Evolutionary conservation across 1,284 basidiomycete genomes (phyloP).

Genomic region (Tilletia caries): DNA sequence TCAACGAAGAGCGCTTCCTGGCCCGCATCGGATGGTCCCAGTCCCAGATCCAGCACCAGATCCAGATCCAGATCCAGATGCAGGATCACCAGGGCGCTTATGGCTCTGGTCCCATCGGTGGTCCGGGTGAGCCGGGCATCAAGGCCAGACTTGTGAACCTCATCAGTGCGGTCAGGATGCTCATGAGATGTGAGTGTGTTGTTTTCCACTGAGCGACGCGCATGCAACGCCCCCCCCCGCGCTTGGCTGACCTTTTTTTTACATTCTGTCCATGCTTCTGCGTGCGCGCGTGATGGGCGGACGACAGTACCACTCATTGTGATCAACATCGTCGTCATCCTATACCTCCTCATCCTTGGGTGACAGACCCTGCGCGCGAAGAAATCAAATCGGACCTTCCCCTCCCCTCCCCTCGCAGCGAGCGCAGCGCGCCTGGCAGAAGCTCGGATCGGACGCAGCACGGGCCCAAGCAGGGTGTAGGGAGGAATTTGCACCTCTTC

Average conservation of each 20-base stretch:
- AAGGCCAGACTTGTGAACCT: slow-evolving; percentile 85
- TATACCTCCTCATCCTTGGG: slow-evolving; percentile 38
- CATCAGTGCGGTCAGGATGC: slow-evolving; percentile 85
- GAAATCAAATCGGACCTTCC: too few species aligned
- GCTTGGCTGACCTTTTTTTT: not conserved
- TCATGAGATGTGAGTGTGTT: slow-evolving; percentile 91
- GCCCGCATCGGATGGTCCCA: slow-evolving; percentile 56
- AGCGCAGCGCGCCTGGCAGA: too few species aligned
- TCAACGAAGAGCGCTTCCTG: slow-evolving; percentile 92
- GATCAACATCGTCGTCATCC: slow-evolving; percentile 43
- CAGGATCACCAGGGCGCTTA: not conserved
- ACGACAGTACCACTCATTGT: slow-evolving; percentile 37
- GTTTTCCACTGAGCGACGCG: not conserved
- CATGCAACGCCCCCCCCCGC: too few species aligned
- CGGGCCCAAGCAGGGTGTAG: too few species aligned
- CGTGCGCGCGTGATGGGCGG: too few species aligned
- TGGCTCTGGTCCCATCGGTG: too few species aligned
- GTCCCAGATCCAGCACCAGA: slow-evolving; percentile 65
- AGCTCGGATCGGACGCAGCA: too few species aligned
- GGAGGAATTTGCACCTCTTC: too few species aligned
- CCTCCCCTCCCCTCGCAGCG: too few species aligned
- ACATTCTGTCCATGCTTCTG: too few species aligned
- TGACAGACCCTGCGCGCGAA: slow-evolving; percentile 14
- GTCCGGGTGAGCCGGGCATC: slow-evolving; percentile 58
- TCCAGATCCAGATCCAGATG: slow-evolving; percentile 30